Conservation (phyloP, 2,329 filamentous ascomycete genomes). For the Fusarium torreyae region DNA sequence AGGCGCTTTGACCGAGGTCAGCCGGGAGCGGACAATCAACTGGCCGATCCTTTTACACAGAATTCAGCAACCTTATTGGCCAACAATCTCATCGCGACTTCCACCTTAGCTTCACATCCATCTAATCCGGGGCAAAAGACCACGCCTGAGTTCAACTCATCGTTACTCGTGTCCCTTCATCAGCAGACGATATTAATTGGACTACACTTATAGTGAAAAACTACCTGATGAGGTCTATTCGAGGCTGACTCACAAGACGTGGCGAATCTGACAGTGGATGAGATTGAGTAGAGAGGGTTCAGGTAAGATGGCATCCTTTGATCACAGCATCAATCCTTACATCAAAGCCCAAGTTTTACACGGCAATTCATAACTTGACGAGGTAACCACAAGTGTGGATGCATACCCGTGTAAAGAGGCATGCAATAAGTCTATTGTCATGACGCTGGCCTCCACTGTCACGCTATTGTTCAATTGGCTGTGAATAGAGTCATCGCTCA, state of each 20-base stretch:
- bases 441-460: constrained; percentile 1
- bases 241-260: constrained; percentile 2
- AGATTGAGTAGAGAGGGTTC: constrained; percentile 30
- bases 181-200: not conserved
- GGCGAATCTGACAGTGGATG: constrained; percentile 20
- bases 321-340: constrained; percentile 1
- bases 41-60: constrained; percentile 21
- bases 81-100: constrained; percentile 41
- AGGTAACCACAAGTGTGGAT: not conserved
- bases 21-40: constrained; percentile 47
- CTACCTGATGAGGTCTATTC: not conserved
- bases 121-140: constrained; percentile 24
- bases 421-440: not conserved
- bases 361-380: no score
- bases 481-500: constrained; percentile 36
- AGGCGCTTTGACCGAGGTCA: not conserved
- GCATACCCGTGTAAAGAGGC: not conserved
- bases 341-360: not conserved
- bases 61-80: constrained; percentile 41
- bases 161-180: constrained; percentile 15
- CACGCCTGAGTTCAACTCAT: constrained; percentile 37
- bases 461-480: constrained; percentile 8
- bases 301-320: constrained; percentile 28
- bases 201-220: constrained; percentile 7
- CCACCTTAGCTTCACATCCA: constrained; percentile 40